These are phyloP conservation scores for Vigna radiata DNA, from an alignment of 306 rosid species.

Conservation along the genomic window DNA sequence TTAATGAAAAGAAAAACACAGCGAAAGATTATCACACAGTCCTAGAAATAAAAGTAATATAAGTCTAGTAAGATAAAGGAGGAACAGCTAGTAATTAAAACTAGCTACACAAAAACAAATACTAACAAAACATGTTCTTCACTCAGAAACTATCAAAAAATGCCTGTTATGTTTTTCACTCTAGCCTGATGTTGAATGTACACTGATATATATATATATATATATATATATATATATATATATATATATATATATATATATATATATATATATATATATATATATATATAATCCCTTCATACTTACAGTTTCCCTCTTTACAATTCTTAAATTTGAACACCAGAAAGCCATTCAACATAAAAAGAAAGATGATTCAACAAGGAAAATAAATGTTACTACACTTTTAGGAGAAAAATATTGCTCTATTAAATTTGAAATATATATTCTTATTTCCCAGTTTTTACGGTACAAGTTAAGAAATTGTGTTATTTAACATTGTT, in stretches of 20 bases:
- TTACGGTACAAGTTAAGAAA: not conserved
- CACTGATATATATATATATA: not conserved
- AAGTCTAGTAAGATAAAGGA: not conserved
- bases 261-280: not conserved
- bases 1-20: not conserved
- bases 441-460: not conserved
- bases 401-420: not conserved
- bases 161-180: not conserved
- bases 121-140: not conserved
- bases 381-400: not conserved
- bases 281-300: not conserved
- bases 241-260: not conserved
- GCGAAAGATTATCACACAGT: not conserved
- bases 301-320: not conserved
- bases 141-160: not conserved
- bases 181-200: not conserved
- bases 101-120: no score
- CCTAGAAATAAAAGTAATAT: not conserved
- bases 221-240: not conserved
- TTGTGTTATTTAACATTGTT: not conserved
- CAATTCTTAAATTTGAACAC: conserved; percentile 2
- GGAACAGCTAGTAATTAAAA: no score
- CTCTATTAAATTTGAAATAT: not conserved
- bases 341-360: not conserved
- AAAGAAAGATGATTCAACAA: not conserved